Evolutionary conservation across 2,329 filamentous ascomycete genomes (phyloP).

Genomic region (Diaporthe australafricana): DNA sequence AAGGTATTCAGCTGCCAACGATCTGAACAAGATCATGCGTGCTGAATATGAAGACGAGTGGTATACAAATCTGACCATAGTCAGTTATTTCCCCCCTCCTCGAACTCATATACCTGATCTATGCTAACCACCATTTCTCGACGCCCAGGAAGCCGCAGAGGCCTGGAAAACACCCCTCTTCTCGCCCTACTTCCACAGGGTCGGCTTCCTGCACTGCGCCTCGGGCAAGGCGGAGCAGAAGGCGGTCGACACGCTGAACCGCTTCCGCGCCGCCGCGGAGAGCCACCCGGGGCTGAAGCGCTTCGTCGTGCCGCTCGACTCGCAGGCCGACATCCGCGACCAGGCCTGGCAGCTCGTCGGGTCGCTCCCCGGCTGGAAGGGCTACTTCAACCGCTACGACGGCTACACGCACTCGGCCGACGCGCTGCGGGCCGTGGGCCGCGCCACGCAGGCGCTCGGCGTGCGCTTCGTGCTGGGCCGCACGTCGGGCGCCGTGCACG

Average conservation of each 20-base stretch:
- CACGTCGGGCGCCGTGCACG: constrained; percentile 43
- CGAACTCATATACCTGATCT: too few relatives aligned
- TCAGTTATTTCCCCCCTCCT: neutral
- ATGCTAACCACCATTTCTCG: neutral
- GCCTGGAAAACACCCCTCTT: constrained; percentile 66
- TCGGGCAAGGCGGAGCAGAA: constrained; percentile 15
- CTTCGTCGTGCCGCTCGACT: constrained; percentile 17
- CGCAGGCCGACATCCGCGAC: constrained; percentile 51
- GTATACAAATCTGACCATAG: constrained; percentile 61
- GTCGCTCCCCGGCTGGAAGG: constrained; percentile 63
- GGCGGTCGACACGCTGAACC: constrained; percentile 21
- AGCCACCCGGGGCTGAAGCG: neutral
- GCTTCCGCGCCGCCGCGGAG: constrained; percentile 15
- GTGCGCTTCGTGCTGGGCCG: constrained; percentile 13
- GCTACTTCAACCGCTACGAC: constrained; percentile 68
- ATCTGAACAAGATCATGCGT: constrained; percentile 72
- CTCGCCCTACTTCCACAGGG: constrained; percentile 60
- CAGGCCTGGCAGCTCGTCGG: constrained; percentile 62
- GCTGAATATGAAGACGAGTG: constrained; percentile 69
- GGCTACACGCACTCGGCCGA: constrained; percentile 69
- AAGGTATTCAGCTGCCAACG: constrained; percentile 65
- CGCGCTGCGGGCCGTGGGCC: constrained; percentile 60
- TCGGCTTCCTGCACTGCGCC: constrained; percentile 54
- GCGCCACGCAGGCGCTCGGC: constrained; percentile 46
- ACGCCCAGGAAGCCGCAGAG: constrained; percentile 56